A percentile compares a stretch with the other conserved stretches of the same genome.
These are phyloP conservation scores for Cladosporium cucumerinum DNA, from an alignment of 2,329 filamentous ascomycete genomes.

Conservation along the genomic window DNA sequence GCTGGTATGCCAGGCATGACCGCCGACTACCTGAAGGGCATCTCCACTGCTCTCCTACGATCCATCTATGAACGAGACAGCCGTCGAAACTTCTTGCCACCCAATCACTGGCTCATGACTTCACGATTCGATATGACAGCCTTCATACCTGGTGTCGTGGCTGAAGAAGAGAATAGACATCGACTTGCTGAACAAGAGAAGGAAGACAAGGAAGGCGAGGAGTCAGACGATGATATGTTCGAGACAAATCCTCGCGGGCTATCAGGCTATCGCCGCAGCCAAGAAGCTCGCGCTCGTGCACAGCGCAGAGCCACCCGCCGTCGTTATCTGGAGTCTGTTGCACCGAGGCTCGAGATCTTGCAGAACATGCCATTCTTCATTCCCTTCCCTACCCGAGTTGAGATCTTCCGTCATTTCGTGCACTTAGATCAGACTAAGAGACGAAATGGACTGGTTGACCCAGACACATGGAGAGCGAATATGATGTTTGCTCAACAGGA, in stretches of 20 bases:
- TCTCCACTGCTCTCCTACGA: slow-evolving; percentile 74
- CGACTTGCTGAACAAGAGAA: slow-evolving; percentile 63
- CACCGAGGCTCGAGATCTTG: slow-evolving; percentile 82
- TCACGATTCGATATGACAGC: slow-evolving; percentile 80
- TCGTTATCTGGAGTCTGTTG: slow-evolving; percentile 72
- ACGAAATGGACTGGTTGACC: slow-evolving; percentile 65
- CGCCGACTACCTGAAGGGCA: slow-evolving; percentile 71
- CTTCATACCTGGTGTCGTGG: slow-evolving; percentile 81
- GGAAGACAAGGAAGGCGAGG: slow-evolving; percentile 49
- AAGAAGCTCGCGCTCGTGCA: slow-evolving; percentile 59
- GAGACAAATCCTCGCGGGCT: slow-evolving; percentile 2
- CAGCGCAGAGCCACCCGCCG: slow-evolving; percentile 66
- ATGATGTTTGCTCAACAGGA: slow-evolving; percentile 32
- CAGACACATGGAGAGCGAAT: slow-evolving; percentile 68
- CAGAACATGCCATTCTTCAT: slow-evolving; percentile 97
- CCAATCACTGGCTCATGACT: slow-evolving; percentile 93
- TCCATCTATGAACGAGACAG: slow-evolving; percentile 95
- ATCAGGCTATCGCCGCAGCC: slow-evolving; percentile 20
- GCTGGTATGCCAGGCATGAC: slow-evolving; percentile 68
- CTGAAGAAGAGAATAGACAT: slow-evolving; percentile 77
- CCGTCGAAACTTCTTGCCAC: slow-evolving; percentile 74
- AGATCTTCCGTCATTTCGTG: slow-evolving; percentile 94
- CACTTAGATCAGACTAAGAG: slow-evolving; percentile 70
- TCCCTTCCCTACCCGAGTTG: slow-evolving; percentile 84
- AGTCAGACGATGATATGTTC: slow-evolving; percentile 40